These are phyloP conservation scores for Blastobotrys terrestris DNA, from an alignment of 805 yeast genomes.

Conservation along the genomic window DNA sequence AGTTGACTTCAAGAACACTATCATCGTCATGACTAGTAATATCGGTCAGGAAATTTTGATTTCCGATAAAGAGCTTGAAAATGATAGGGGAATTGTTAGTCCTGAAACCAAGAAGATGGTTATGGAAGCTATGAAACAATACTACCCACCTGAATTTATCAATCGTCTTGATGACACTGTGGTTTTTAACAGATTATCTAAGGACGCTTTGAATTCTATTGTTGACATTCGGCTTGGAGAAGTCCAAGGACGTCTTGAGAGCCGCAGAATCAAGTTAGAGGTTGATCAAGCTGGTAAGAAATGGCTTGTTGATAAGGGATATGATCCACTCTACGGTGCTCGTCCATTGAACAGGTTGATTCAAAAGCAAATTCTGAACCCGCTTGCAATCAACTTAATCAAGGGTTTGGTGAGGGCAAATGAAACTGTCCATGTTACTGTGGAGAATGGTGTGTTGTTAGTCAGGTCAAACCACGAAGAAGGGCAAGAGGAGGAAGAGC, in stretches of 20 bases:
- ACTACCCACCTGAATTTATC: constrained; percentile 92
- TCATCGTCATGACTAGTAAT: constrained; percentile 94
- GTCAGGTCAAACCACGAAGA: constrained; percentile 42
- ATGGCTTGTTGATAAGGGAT: constrained; percentile 80
- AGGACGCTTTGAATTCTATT: constrained; percentile 64
- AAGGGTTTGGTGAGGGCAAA: constrained; percentile 66
- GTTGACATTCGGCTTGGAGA: constrained; percentile 82
- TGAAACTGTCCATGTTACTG: constrained; percentile 48
- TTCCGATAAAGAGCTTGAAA: constrained; percentile 46
- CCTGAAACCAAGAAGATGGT: constrained; percentile 51
- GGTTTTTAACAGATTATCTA: constrained; percentile 85
- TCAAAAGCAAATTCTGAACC: constrained; percentile 78
- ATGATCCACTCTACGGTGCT: constrained; percentile 91
- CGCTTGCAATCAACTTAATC: constrained; percentile 74
- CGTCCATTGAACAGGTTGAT: constrained; percentile 89
- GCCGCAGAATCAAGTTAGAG: constrained; percentile 62
- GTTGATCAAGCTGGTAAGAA: constrained; percentile 60
- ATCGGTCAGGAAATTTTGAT: constrained; percentile 88
- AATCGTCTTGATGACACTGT: constrained; percentile 92
- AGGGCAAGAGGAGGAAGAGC: constrained; percentile 9
- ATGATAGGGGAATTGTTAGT: constrained; percentile 59
- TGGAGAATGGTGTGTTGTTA: constrained; percentile 38
- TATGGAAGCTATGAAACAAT: constrained; percentile 56
- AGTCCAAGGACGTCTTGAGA: constrained; percentile 68
- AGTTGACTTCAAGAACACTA: constrained; percentile 90